Conservation (phyloP, 2,329 filamentous ascomycete species). For the Bipolaris cookei region DNA sequence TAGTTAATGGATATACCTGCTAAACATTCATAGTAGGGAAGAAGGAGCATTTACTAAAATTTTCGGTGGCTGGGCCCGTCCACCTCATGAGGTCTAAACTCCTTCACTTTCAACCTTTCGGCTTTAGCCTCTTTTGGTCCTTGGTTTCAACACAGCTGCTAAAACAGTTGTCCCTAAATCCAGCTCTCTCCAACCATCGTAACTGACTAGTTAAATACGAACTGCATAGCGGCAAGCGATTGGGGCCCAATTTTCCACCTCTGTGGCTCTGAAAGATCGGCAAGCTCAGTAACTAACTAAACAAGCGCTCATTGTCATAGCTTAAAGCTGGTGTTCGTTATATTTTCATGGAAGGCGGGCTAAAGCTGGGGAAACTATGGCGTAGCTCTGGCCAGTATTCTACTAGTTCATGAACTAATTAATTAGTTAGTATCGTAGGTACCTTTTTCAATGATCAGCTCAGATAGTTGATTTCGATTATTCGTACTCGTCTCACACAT, state of each 20-base stretch:
- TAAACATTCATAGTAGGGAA: neutral
- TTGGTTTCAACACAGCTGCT: neutral
- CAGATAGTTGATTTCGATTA: neutral
- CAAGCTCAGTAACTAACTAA: neutral
- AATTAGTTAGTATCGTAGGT: neutral
- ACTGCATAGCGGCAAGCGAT: neutral
- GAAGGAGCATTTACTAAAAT: neutral
- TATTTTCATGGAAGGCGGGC: neutral
- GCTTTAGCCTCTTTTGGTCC: neutral
- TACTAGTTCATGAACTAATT: neutral
- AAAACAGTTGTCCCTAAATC: neutral
- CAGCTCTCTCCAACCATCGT: neutral
- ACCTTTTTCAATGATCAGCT: neutral
- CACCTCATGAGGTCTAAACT: neutral
- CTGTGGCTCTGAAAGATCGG: neutral
- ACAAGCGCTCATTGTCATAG: neutral
- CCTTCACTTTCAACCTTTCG: neutral
- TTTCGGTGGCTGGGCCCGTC: neutral
- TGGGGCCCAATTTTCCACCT: neutral
- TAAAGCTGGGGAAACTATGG: neutral
- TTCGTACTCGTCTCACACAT: neutral
- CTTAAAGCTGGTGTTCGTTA: neutral
- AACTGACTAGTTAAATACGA: neutral
- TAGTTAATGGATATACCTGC: neutral
- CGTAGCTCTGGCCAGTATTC: neutral